A percentile compares a stretch with the other conserved stretches of the same genome.
These are phyloP conservation scores for Anthostomella pinea DNA, from an alignment of 2,329 filamentous ascomycete species.

Conservation along the genomic window DNA sequence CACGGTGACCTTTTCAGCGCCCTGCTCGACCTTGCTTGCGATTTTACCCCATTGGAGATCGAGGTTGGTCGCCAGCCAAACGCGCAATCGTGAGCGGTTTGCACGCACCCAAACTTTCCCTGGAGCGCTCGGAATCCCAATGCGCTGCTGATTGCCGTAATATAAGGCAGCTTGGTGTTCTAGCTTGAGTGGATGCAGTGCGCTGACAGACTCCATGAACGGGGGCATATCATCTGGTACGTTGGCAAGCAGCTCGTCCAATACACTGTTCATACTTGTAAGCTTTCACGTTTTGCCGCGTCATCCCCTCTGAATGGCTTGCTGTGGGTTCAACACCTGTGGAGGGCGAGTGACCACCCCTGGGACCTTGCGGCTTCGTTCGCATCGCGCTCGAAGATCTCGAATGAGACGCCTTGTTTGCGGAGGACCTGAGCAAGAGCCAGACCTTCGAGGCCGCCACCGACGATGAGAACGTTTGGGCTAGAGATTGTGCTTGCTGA, in stretches of 20 bases:
- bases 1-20: conserved; percentile 15
- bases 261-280: not conserved
- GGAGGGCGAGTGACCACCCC: conserved; percentile 15
- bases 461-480: conserved; percentile 14
- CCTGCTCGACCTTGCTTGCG: conserved; percentile 16
- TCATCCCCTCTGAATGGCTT: too few relatives aligned
- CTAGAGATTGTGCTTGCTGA: conserved; percentile 2
- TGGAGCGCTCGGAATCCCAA: not conserved
- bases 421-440: conserved; percentile 14
- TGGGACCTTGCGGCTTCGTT: conserved; percentile 7
- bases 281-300: too few relatives aligned
- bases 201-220: conserved; percentile 1
- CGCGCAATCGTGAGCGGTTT: conserved; percentile 18
- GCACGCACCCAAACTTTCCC: conserved; percentile 8
- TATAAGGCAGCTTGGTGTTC: not conserved
- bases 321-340: conserved; percentile 8
- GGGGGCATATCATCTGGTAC: conserved; percentile 1
- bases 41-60: conserved; percentile 20
- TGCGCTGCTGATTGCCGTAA: not conserved
- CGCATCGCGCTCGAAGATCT: conserved; percentile 16
- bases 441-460: conserved; percentile 14
- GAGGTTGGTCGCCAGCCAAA: conserved; percentile 20
- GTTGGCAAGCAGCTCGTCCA: not conserved
- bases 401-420: conserved; percentile 13
- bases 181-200: not conserved